Percentiles rank a stretch among this genome's conserved stretches.
These are phyloP conservation scores for Lasiosphaeris hirsuta DNA, from an alignment of 495 filamentous ascomycete genomes.

Conservation along the genomic window DNA sequence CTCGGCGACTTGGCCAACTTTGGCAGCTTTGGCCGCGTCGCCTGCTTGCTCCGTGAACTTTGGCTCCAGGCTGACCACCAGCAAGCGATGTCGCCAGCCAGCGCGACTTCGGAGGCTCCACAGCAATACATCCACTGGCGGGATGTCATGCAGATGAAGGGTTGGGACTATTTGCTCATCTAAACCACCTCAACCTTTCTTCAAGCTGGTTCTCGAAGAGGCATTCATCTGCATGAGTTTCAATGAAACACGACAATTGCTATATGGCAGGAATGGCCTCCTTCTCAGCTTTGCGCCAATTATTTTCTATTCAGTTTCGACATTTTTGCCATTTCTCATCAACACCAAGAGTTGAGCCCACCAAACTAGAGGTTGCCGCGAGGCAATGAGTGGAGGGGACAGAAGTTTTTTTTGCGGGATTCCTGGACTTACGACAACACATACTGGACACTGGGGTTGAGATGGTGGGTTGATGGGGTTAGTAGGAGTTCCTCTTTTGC, in stretches of 20 bases:
- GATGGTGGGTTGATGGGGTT: neutral
- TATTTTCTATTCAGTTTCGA: conserved; percentile 14
- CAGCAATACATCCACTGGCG: conserved; percentile 78
- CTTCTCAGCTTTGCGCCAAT: conserved; percentile 6
- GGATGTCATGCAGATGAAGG: conserved; percentile 87
- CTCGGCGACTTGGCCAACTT: conserved; percentile 73
- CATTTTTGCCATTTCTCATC: conserved; percentile 3
- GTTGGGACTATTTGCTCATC: conserved; percentile 90
- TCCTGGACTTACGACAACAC: conserved; percentile 4
- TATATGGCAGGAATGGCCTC: conserved; percentile 25
- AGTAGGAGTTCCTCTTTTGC: conserved; percentile 4
- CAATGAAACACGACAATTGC: neutral
- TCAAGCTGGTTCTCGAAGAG: conserved; percentile 35
- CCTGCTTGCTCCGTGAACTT: conserved; percentile 71
- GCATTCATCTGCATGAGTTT: conserved; percentile 31
- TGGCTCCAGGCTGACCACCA: conserved; percentile 69
- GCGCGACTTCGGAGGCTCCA: conserved; percentile 41
- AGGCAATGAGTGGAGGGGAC: conserved; percentile 19
- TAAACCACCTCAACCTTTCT: conserved; percentile 41
- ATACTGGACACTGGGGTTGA: conserved; percentile 2
- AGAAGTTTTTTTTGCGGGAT: conserved; percentile 3
- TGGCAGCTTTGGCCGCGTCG: conserved; percentile 81
- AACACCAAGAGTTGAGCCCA: neutral
- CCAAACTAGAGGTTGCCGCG: conserved; percentile 24
- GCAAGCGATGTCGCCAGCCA: conserved; percentile 38